Percentiles rank a stretch among this genome's conserved stretches.
phyloP scores from a whole-genome alignment of 2,329 filamentous ascomycete genomes.

The Pyricularia grisea region DNA sequence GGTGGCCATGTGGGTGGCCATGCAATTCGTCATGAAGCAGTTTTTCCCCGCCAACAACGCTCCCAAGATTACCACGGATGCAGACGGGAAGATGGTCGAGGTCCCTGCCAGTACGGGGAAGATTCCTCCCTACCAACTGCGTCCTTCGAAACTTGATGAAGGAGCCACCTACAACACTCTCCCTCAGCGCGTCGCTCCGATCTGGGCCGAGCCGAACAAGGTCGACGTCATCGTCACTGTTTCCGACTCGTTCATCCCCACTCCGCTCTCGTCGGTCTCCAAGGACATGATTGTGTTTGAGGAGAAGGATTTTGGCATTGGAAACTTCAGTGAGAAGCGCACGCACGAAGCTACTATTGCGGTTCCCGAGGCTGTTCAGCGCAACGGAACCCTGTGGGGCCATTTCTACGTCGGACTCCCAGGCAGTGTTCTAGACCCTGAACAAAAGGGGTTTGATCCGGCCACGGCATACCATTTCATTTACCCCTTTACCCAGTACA shows the following conservation, averaged over 20 bases:
- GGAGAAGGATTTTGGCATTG: constrained; percentile 71
- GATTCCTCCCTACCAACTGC: constrained; percentile 56
- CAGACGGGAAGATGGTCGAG: constrained; percentile 41
- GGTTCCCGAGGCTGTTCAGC: constrained; percentile 71
- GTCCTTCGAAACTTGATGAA: constrained; percentile 50
- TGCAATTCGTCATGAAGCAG: constrained; percentile 49
- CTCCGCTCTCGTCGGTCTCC: constrained; percentile 55
- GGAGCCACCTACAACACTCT: constrained; percentile 54
- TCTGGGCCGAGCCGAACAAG: constrained; percentile 73
- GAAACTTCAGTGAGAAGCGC: constrained; percentile 71
- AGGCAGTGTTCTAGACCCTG: constrained; percentile 67
- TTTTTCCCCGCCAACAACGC: constrained; percentile 34
- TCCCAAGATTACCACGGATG: constrained; percentile 36
- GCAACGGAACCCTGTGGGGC: constrained; percentile 89
- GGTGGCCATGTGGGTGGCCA: constrained; percentile 45
- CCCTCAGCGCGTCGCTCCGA: constrained; percentile 68
- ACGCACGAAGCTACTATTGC: constrained; percentile 67
- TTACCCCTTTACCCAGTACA: constrained; percentile 79
- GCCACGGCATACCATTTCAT: constrained; percentile 74
- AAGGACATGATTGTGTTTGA: constrained; percentile 64
- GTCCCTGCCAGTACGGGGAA: constrained; percentile 43
- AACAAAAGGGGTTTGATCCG: constrained; percentile 60
- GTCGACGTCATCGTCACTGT: constrained; percentile 82
- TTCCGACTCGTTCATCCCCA: constrained; percentile 62
- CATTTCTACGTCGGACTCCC: constrained; percentile 83